Base-by-base conservation (phyloP, 441 rosid genomes). In the Bruguiera hainesii region DNA sequence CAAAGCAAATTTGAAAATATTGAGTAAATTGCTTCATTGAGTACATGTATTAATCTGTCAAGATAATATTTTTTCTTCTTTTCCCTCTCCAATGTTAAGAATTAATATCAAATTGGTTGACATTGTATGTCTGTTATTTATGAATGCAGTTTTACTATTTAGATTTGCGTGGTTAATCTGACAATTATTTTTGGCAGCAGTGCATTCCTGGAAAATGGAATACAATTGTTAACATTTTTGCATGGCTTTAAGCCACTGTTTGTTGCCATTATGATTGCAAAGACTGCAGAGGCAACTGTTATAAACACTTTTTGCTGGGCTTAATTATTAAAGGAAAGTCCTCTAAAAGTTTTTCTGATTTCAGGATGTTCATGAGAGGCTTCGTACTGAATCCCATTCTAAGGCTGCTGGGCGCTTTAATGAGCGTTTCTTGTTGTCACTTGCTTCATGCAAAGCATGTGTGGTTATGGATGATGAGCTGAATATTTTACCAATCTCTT, bases 351-450 rank as follows among this genome's bases (percentile, higher is more conserved):
- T 69, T 71, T 80, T 60, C 68, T 81, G 66, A 66, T 83, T 42
- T 79, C 89, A 96, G 99, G 98, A 96, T 83, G 99, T 96, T 75
- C 99, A 96, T 30, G 96, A 90, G 64, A 89, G 99, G 67, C 90
- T 86, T 72, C 96, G 99, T 60, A 96, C 98, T 2, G 98, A 96
- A 78, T 90, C 99, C 49, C 99, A 96, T 76, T 83, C 89, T 70
- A 80, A 84, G 83, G 85, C 94, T 74, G 61, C 90, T 51, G 93
- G 93, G 15, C 93, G 92, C 66, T 96, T 96, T 72, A 96, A 96
- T 77, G 98, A 92, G 55, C 93, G 97, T 23, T 96, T 96, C 83
- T 73, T 96, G 60, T 77, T 96, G 71, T 96, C 99, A 62, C 75
- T 96, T 63, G 96, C 98, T 42, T 87, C 94, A 7, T 92, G 98